Evolutionary conservation across 1,284 basidiomycete genomes (phyloP).

Genomic region (Ganoderma lingzhi): DNA sequence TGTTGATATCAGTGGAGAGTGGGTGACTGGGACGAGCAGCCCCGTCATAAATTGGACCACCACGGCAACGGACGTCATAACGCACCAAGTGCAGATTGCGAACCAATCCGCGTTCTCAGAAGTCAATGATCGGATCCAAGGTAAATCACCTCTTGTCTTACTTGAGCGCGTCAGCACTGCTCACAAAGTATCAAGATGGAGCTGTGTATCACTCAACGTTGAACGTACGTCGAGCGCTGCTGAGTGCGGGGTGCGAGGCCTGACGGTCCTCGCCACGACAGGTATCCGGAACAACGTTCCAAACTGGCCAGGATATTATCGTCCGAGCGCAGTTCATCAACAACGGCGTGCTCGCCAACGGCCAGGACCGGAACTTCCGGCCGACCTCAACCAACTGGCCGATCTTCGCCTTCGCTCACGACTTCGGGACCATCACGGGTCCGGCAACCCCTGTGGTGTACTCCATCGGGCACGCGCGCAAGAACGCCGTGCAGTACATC

Average conservation of each 20-base stretch:
- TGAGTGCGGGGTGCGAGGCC: too few relatives aligned
- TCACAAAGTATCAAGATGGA: not conserved
- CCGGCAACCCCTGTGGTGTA: constrained; percentile 55
- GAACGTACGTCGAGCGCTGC: not conserved
- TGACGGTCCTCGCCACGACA: not conserved
- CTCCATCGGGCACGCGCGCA: constrained; percentile 64
- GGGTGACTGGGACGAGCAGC: constrained; percentile 49
- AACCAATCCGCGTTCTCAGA: constrained; percentile 2
- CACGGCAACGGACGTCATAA: not conserved
- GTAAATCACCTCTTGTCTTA: constrained; percentile 22
- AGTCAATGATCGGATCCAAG: not conserved
- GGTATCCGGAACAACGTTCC: constrained; percentile 27
- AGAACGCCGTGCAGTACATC: constrained; percentile 64
- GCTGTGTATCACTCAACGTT: constrained; percentile 12
- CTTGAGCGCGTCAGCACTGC: constrained; percentile 23
- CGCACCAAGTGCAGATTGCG: not conserved
- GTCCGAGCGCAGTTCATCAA: constrained; percentile 25
- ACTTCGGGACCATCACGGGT: constrained; percentile 54
- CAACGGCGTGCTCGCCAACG: constrained; percentile 26
- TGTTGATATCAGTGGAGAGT: constrained; percentile 72
- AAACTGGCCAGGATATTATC: constrained; percentile 18
- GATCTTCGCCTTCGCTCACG: constrained; percentile 66
- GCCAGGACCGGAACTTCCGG: constrained; percentile 15
- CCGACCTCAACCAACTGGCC: constrained; percentile 60
- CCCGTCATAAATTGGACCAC: constrained; percentile 58